Evolutionary conservation across 257 asterid genomes (phyloP), one percentile per base, ranked within the genome.

Genomic region (Buddleja alternifolia): DNA sequence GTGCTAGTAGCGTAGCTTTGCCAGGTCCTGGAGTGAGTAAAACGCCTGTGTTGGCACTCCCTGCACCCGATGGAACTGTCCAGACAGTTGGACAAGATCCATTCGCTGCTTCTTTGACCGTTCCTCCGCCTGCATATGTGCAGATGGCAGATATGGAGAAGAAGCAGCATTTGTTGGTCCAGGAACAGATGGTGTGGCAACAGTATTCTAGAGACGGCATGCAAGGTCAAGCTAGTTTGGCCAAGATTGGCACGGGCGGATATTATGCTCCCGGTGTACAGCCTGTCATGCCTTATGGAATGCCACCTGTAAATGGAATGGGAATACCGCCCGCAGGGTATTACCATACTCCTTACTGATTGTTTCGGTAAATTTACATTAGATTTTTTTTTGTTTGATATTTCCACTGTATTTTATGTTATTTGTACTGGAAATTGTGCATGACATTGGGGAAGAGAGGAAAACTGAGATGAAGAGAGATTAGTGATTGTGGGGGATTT

Each of bases 91-190:
- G 90, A 8, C 78, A 62, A 74, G 96, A 90, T 74, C 97, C 97
- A 9, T 90, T 90, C 14, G 86, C 97, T 0, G 96, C 97, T 0
- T 90, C 97, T 53, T 71, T 82, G 69, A 73, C 60, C 74, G 36
- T 90, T 32, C 89, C 97, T 0, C 97, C 96, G 0, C 97, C 97
- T 15, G 67, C 97, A 0, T 88, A 86, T 20, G 97, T 90, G 65
- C 96, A 90, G 78, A 90, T 90, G 90, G 81, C 96, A 0, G 96
- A 88, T 56, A 83, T 90, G 92, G 92, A 90, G 75, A 86, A 88
- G 81, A 90, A 90, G 78, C 95, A 90, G 73, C 89, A 86, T 10
- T 42, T 88, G 36, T 67, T 90, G 14, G 75, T 76, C 72, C 97
- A 90, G 73, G 97, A 90, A 60, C 97, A 90, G 78, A 60, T 82